Conservation (phyloP, 495 filamentous ascomycete genomes). For the Talaromyces stipitatus region DNA sequence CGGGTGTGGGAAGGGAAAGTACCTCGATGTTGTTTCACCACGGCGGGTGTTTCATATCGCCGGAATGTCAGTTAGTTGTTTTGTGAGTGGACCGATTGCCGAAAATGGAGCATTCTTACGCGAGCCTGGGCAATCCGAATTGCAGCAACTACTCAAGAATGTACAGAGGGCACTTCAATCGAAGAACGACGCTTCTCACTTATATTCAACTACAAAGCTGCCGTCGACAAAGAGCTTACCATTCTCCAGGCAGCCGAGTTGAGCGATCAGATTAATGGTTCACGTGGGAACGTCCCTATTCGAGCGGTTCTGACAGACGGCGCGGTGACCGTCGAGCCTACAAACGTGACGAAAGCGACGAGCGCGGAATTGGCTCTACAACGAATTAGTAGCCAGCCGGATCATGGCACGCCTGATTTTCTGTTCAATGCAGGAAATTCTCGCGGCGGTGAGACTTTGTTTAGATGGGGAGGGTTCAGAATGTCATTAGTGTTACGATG, state of each 20-base stretch:
- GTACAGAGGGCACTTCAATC: constrained; percentile 72
- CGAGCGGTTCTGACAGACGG: constrained; percentile 65
- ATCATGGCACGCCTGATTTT: constrained; percentile 48
- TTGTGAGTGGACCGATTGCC: constrained; percentile 82
- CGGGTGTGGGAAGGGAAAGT: constrained; percentile 10
- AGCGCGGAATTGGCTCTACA: constrained; percentile 54
- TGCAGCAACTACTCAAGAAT: constrained; percentile 67
- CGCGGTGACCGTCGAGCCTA: constrained; percentile 67
- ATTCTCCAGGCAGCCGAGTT: constrained; percentile 68
- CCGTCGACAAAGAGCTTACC: constrained; percentile 61
- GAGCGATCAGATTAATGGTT: constrained; percentile 81
- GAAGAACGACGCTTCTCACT: constrained; percentile 72
- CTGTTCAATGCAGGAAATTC: constrained; percentile 75
- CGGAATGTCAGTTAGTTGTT: constrained; percentile 14
- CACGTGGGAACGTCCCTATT: constrained; percentile 66
- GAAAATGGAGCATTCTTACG: constrained; percentile 82
- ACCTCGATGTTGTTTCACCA: constrained; percentile 14
- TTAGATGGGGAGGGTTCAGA: constrained; percentile 58
- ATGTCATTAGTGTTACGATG: constrained; percentile 68
- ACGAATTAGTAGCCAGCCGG: constrained; percentile 21
- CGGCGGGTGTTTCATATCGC: constrained; percentile 17
- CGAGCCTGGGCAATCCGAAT: constrained; percentile 44
- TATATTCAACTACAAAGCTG: constrained; percentile 69
- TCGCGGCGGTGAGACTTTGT: constrained; percentile 75
- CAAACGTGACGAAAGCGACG: constrained; percentile 68